A percentile compares a stretch with the other conserved stretches of the same genome.
Evolutionary conservation across 345 rosid species (phyloP).

Genomic region (Raphanus sativus): DNA sequence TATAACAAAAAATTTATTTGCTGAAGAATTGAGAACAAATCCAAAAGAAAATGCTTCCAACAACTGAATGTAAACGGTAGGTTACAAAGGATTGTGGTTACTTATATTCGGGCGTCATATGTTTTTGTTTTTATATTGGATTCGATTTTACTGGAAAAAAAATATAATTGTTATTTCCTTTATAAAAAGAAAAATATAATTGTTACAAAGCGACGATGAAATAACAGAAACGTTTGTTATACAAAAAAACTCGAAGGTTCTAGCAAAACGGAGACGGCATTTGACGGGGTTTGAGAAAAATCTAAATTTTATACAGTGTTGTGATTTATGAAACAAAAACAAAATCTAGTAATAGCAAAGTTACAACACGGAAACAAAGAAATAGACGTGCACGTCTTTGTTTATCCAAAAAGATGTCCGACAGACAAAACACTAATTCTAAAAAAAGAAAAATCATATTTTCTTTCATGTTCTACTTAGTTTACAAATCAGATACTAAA

Average conservation of each 20-base stretch:
- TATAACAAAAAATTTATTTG: slow-evolving; percentile 9
- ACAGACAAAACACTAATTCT: neutral
- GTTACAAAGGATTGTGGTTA: neutral
- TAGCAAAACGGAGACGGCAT: neutral
- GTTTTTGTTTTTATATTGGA: too few species aligned
- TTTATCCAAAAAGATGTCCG: neutral
- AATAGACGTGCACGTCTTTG: neutral
- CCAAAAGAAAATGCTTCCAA: neutral
- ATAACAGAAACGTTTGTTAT: neutral
- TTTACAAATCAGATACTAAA: too few species aligned
- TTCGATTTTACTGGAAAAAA: too few species aligned
- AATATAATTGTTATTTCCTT: too few species aligned
- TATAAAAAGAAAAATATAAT: too few species aligned
- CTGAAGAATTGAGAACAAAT: neutral
- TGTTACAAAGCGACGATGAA: neutral
- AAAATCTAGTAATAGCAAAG: neutral
- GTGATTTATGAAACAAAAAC: neutral
- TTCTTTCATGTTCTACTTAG: too few species aligned
- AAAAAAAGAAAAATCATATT: too few species aligned
- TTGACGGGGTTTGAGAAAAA: neutral
- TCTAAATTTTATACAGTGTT: neutral
- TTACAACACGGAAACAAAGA: neutral
- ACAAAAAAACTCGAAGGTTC: neutral
- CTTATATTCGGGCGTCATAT: neutral
- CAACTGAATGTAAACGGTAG: neutral